A percentile compares a stretch with the other conserved stretches of the same genome.
Conservation (phyloP, 345 rosid genomes). For the Heritiera littoralis region DNA sequence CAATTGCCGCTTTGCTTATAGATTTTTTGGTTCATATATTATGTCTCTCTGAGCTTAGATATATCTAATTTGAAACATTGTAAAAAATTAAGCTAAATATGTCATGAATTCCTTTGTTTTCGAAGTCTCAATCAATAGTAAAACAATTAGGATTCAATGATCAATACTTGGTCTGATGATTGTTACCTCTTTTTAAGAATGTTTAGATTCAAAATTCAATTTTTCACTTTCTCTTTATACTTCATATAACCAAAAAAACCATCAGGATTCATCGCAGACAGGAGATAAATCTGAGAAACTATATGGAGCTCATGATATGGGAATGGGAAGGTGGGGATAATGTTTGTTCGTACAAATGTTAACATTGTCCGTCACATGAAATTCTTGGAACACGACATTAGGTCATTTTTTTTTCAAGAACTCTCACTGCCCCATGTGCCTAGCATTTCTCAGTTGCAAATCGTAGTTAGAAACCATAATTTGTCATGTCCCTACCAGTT, state of each 20-base stretch:
- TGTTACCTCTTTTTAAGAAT: too few relatives aligned
- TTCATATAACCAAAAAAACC: neutral
- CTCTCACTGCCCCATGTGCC: neutral
- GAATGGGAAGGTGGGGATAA: neutral
- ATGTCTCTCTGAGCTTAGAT: neutral
- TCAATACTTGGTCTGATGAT: too few relatives aligned
- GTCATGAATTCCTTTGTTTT: neutral
- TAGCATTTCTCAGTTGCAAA: neutral
- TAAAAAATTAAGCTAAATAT: neutral
- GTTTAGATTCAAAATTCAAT: too few relatives aligned
- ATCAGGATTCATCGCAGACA: neutral
- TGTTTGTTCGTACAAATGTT: neutral
- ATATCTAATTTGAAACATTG: neutral
- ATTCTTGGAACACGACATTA: slow-evolving; percentile 2
- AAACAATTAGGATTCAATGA: neutral
- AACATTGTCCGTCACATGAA: slow-evolving; percentile 22
- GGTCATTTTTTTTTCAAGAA: neutral
- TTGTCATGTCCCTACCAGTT: neutral
- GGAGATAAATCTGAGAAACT: neutral
- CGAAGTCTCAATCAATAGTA: slow-evolving; percentile 3
- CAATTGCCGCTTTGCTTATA: slow-evolving; percentile 28
- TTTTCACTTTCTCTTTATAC: too few relatives aligned
- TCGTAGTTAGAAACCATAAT: neutral
- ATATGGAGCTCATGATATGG: slow-evolving; percentile 30
- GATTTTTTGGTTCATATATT: slow-evolving; percentile 35